Evolutionary conservation across 768 basidiomycete genomes (phyloP), one percentile per base, ranked within the genome.

Genomic region (Xerocomellus amylosporus): DNA sequence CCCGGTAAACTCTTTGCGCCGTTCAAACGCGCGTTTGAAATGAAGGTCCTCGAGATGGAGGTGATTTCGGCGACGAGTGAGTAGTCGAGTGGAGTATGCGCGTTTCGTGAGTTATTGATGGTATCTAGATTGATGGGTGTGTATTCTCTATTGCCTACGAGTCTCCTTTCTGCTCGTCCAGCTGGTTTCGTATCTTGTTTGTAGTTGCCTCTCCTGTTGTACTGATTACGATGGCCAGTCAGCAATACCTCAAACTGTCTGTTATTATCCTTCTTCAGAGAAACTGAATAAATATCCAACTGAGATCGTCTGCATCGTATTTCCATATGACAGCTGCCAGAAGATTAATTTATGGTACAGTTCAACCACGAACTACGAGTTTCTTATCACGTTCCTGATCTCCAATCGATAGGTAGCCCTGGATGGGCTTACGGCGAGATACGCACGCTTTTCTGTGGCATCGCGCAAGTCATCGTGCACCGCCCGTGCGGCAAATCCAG

Each of bases 371-470:
- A 19, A 6, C 49, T 3, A n/a, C 9, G 28, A 0, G 9, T 17
- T 30, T 51, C 9, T 15, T 36, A 4, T 39, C 5, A 20, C 28
- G 7, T 30, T 22, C 1, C 28, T 38, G 19, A 44, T 28, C 44
- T 46, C 8, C 10, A 24, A 28, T 50, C 14, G 0, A 34, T 20
- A 88, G 88, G 82, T 50, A 74, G 77, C 51, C 82, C 90, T 52
- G 81, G 84, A 34, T 93, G 89, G 90, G 88, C 88, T 0, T 80
- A 87, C 51, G 79, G 88, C 31, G 90, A 92, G 62, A 75, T 85
- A 26, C 72, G 80, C 53, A 67, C 76, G 40, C 73, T 91, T 44
- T 79, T 92, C 39, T 79, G 78, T 2, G 74, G 77, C 39, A 80
- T 89, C 56, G 84, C 89, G 20, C 85, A 93, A 54, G 77, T 93